Conservation (phyloP, 352 stramenopile species). For the Thalassiosira exigua region DNA sequence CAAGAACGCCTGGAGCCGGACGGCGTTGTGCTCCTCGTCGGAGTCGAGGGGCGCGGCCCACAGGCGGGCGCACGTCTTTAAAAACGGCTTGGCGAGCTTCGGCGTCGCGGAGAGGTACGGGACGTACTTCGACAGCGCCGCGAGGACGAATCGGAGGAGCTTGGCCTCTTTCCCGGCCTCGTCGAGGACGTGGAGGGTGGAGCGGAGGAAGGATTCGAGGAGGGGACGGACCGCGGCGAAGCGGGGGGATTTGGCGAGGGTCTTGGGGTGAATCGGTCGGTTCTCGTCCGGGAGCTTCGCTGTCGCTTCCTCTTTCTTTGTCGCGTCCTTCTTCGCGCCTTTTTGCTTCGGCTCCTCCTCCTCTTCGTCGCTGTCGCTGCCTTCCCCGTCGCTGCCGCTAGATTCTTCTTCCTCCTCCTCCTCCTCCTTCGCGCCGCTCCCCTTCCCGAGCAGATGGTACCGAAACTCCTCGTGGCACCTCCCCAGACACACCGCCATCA, state of each 20-base stretch:
- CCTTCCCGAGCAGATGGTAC: conserved; percentile 87
- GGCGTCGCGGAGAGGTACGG: conserved; percentile 84
- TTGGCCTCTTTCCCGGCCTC: conserved; percentile 85
- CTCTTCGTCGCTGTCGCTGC: too few species aligned
- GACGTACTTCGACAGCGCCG: conserved; percentile 81
- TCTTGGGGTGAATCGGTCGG: conserved; percentile 72
- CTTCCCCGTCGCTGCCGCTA: conserved; percentile 12
- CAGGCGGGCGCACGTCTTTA: conserved; percentile 68
- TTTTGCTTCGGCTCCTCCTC: conserved; percentile 31
- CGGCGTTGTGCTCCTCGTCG: conserved; percentile 79
- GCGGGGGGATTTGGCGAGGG: conserved; percentile 59
- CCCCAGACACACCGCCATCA: conserved; percentile 94
- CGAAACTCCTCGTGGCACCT: conserved; percentile 89
- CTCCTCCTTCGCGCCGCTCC: conserved; percentile 34
- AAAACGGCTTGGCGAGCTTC: conserved; percentile 68
- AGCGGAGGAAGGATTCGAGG: conserved; percentile 92
- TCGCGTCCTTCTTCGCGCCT: conserved; percentile 49
- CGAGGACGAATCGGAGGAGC: conserved; percentile 82
- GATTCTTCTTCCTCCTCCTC: conserved; percentile 12
- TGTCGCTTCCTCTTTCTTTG: conserved; percentile 40
- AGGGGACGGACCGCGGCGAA: conserved; percentile 82
- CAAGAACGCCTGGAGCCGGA: conserved; percentile 92
- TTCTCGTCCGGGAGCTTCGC: conserved; percentile 73
- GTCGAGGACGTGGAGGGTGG: conserved; percentile 91
- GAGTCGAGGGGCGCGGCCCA: conserved; percentile 89